These are phyloP conservation scores for Psophocarpus tetragonolobus DNA, from an alignment of 306 rosid genomes.

Conservation along the genomic window DNA sequence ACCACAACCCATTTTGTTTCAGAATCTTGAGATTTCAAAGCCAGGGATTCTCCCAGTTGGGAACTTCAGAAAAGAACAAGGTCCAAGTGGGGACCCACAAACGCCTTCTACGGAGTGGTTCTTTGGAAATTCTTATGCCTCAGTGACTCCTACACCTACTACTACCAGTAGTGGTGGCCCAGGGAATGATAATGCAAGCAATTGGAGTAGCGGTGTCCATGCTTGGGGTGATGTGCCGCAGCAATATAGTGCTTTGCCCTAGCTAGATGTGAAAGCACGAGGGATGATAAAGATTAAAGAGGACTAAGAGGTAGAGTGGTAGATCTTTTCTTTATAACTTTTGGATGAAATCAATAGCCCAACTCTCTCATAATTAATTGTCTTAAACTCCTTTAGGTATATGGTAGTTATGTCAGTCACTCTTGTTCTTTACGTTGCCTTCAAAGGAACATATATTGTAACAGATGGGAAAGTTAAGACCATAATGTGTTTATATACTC, in stretches of 20 bases:
- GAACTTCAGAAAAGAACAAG: constrained; percentile 44
- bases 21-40: constrained; percentile 54
- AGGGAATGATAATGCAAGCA: constrained; percentile 44
- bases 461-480: constrained; percentile 37
- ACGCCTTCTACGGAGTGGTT: constrained; percentile 74
- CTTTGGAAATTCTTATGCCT: constrained; percentile 68
- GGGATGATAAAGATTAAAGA: background rate
- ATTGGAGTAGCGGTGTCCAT: constrained; percentile 60
- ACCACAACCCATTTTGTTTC: constrained; percentile 63
- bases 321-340: constrained; percentile 10
- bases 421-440: constrained; percentile 25
- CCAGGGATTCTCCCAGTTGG: constrained; percentile 33
- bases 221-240: constrained; percentile 83
- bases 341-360: constrained; percentile 33
- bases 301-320: constrained; percentile 38
- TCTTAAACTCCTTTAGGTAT: constrained; percentile 45
- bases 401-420: constrained; percentile 28
- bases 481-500: constrained; percentile 30
- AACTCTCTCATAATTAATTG: constrained; percentile 27
- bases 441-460: constrained; percentile 43
- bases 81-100: constrained; percentile 45
- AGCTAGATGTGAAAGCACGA: constrained; percentile 24
- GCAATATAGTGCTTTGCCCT: constrained; percentile 80
- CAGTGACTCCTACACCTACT: constrained; percentile 56
- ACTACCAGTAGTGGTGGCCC: constrained; percentile 40